phyloP scores from a whole-genome alignment of 164 flowering plant species.

The Chimonanthus salicifolius region DNA sequence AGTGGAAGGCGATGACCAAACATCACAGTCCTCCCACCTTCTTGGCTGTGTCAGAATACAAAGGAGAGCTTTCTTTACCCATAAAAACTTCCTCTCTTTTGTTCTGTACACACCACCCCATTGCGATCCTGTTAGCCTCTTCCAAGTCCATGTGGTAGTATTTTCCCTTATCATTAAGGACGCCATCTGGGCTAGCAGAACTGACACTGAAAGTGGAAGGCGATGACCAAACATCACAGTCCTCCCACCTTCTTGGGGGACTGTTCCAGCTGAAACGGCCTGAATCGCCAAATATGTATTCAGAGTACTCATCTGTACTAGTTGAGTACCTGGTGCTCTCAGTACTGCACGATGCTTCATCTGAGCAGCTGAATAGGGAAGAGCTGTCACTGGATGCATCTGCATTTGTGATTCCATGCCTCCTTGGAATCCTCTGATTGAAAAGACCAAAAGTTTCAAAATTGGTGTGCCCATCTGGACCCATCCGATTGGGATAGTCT shows the following conservation, averaged over 20 bases:
- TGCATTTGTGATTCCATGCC: conserved; percentile 29
- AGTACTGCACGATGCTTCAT: conserved; percentile 75
- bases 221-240: conserved; percentile 32
- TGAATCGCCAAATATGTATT: conserved; percentile 48
- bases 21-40: conserved; percentile 28
- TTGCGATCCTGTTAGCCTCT: too few relatives aligned
- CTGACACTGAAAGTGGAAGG: conserved; percentile 9
- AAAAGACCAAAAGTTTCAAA: conserved; percentile 13
- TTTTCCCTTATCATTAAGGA: not conserved
- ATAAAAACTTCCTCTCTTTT: conserved; percentile 7
- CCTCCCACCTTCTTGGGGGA: conserved; percentile 34
- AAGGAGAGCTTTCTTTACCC: conserved; percentile 24
- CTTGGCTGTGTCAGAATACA: conserved; percentile 39
- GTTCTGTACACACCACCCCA: too few relatives aligned
- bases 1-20: not conserved
- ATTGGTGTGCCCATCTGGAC: not conserved
- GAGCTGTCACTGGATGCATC: conserved; percentile 77
- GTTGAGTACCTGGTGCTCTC: conserved; percentile 68
- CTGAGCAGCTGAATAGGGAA: conserved; percentile 77
- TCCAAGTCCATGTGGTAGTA: conserved; percentile 1
- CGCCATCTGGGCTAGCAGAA: not conserved
- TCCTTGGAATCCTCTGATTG: conserved; percentile 20
- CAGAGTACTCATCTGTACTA: conserved; percentile 66
- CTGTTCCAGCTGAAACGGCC: conserved; percentile 33
- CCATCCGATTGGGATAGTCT: conserved; percentile 14